Conservation (phyloP, 1,139 yeast species). For the Suhomyces atakaporum region DNA sequence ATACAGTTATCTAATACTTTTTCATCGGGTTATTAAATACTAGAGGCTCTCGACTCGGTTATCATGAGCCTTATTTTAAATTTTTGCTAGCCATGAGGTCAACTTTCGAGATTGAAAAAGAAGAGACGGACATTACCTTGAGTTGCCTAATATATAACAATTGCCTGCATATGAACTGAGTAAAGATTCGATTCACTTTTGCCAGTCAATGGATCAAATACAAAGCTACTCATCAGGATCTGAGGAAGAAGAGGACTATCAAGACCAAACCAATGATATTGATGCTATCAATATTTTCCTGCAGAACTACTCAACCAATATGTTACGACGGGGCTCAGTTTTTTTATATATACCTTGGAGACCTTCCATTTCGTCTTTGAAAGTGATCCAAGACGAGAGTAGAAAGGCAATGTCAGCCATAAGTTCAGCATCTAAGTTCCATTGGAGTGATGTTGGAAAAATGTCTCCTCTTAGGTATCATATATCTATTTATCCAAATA, state of each 20-base stretch:
- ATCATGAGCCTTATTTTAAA: too few relatives aligned
- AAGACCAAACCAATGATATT: constrained; percentile 5
- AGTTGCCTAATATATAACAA: too few relatives aligned
- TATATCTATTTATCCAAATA: constrained; percentile 20
- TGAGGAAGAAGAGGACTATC: constrained; percentile 7
- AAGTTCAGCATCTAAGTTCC: constrained; percentile 6
- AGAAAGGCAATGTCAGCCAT: constrained; percentile 2
- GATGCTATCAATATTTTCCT: constrained; percentile 13
- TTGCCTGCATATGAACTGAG: constrained; percentile 2
- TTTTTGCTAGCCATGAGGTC: too few relatives aligned
- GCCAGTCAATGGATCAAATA: constrained; percentile 14
- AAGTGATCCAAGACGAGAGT: constrained; percentile 6
- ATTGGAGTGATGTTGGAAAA: constrained; percentile 13
- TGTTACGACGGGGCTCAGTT: constrained; percentile 12
- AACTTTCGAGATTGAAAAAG: too few relatives aligned
- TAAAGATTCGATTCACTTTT: too few relatives aligned
- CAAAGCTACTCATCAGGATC: constrained; percentile 17
- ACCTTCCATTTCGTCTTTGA: constrained; percentile 12
- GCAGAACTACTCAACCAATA: constrained; percentile 17
- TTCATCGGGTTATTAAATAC: too few relatives aligned
- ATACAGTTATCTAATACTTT: too few relatives aligned
- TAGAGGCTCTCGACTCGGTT: too few relatives aligned
- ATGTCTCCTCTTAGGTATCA: constrained; percentile 16
- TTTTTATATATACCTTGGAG: constrained; percentile 23
- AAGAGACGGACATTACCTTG: too few relatives aligned